Evolutionary conservation across 176 grass and related monocot genomes (phyloP).

Genomic region (Triticum aestivum): IWGSC_CS_RefSeq_v2.1 NC_057797.1:733161442-733161941

Average conservation of each 20-base stretch:
- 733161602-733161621: background rate
- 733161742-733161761: too few species aligned
- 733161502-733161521: background rate
- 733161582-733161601: background rate
- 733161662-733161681: background rate
- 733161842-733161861: background rate
- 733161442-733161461: background rate
- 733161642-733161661: background rate
- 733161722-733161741: too few species aligned
- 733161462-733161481: background rate
- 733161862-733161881: background rate
- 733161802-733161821: background rate
- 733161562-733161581: background rate
- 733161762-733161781: too few species aligned
- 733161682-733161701: background rate
- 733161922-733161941: too few species aligned
- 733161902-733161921: too few species aligned
- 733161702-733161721: too few species aligned
- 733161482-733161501: background rate
- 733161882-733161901: background rate
- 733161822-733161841: background rate
- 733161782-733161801: background rate
- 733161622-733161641: background rate
- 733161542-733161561: background rate
- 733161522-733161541: background rate